phyloP scores from a whole-genome alignment of 139 green algal species.

The Volvox africanus region DNA sequence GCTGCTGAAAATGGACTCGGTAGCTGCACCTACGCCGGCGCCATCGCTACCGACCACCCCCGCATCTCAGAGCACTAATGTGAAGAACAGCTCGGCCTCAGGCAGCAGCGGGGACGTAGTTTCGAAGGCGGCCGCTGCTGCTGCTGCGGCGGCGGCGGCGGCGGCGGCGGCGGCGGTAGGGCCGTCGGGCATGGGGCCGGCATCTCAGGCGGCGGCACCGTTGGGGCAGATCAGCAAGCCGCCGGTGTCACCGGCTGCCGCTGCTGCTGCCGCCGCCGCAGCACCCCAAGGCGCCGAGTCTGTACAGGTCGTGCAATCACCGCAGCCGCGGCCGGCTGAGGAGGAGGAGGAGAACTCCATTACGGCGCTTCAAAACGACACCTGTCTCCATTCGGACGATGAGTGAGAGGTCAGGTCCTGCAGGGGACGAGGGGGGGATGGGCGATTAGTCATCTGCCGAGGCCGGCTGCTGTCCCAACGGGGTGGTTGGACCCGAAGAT shows the following conservation, averaged over 20 bases:
- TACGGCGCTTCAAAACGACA: conserved; percentile 21
- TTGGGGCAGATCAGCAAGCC: conserved; percentile 11
- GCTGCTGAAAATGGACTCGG: conserved; percentile 17
- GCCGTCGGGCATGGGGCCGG: not conserved
- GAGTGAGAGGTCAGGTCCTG: conserved; percentile 36
- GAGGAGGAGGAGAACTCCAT: conserved; percentile 13
- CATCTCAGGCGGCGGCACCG: not conserved
- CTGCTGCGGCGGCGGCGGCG: not conserved
- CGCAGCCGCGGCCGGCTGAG: not conserved
- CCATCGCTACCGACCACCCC: not conserved
- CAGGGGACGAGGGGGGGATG: too few relatives aligned
- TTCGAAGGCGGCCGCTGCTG: too few relatives aligned
- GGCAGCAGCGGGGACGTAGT: too few relatives aligned
- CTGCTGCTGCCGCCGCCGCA: not conserved
- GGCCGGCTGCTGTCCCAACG: too few relatives aligned
- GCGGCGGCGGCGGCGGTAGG: not conserved
- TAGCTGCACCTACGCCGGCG: not conserved
- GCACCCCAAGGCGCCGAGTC: not conserved
- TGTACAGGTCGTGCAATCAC: not conserved
- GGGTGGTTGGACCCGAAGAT: too few relatives aligned
- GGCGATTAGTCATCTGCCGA: too few relatives aligned
- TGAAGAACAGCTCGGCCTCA: too few relatives aligned
- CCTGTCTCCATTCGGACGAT: conserved; percentile 35
- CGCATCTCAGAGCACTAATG: too few relatives aligned
- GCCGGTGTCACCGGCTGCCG: not conserved